Percentiles rank a stretch among this genome's conserved stretches.
Evolutionary conservation across 768 basidiomycete genomes (phyloP).

Genomic region (Daedaleopsis sinensis): DNA sequence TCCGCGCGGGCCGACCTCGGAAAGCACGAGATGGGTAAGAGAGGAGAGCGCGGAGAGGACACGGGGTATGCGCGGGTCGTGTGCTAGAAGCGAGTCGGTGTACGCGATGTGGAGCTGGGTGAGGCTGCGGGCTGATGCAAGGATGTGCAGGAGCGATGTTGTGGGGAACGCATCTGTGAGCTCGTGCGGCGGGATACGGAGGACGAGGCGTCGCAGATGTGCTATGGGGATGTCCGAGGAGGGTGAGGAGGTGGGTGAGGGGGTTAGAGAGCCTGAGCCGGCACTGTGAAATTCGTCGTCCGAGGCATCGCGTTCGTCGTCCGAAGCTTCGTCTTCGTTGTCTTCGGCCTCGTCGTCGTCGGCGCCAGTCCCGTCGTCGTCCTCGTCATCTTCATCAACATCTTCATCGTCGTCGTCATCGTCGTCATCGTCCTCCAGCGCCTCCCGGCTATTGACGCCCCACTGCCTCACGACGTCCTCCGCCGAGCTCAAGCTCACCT

Average conservation of each 20-base stretch:
- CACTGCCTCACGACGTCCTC: not conserved
- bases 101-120: conserved; percentile 11
- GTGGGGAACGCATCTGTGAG: conserved; percentile 5
- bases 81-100: conserved; percentile 10
- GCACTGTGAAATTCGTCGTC: not conserved
- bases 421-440: not conserved
- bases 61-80: not conserved
- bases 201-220: conserved; percentile 1
- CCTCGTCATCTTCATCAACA: not conserved
- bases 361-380: not conserved
- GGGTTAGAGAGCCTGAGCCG: not conserved
- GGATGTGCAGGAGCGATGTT: conserved; percentile 1
- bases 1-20: conserved; percentile 6
- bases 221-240: not conserved
- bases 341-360: not conserved
- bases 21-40: conserved; percentile 2
- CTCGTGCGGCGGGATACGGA: conserved; percentile 8
- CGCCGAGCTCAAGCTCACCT: not conserved
- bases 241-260: conserved; percentile 3
- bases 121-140: conserved; percentile 1
- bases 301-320: not conserved
- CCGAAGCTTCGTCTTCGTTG: not conserved
- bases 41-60: not conserved
- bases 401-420: not conserved
- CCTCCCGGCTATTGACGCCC: not conserved